Percentiles rank a stretch among this genome's conserved stretches.
Evolutionary conservation across 2,329 filamentous ascomycete genomes (phyloP).

Genomic region (Nemania sp.): DNA sequence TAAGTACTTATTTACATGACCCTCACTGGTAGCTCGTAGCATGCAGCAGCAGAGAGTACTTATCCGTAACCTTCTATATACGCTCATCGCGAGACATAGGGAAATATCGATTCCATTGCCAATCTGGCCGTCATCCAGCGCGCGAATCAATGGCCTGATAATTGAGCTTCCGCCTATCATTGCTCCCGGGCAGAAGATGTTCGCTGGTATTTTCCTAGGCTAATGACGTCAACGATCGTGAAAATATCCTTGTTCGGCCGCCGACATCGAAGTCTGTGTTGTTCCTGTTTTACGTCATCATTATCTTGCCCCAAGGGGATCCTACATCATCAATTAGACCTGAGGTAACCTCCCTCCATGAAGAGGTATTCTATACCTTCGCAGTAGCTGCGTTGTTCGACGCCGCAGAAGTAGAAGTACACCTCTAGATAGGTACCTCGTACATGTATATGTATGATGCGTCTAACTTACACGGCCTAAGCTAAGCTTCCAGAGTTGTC

Average conservation of each 20-base stretch:
- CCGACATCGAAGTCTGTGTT: background rate
- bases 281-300: constrained; percentile 25
- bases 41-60: no score
- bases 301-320: background rate
- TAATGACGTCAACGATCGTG: constrained; percentile 22
- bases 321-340: constrained; percentile 12
- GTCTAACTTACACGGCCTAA: background rate
- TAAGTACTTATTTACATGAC: no score
- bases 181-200: background rate
- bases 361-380: background rate
- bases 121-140: constrained; percentile 12
- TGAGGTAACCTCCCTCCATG: background rate
- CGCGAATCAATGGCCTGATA: constrained; percentile 4
- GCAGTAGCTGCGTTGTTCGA: background rate
- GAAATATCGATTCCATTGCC: constrained; percentile 1
- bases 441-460: background rate
- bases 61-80: no score
- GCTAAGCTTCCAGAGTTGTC: no score
- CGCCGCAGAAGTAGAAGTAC: background rate
- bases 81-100: no score
- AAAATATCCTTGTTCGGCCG: constrained; percentile 5
- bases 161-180: background rate
- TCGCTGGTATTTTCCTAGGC: background rate
- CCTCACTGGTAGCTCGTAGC: no score
- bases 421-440: no score